Conservation (phyloP, 139 green algal genomes). For the Ulvella scutata region DNA sequence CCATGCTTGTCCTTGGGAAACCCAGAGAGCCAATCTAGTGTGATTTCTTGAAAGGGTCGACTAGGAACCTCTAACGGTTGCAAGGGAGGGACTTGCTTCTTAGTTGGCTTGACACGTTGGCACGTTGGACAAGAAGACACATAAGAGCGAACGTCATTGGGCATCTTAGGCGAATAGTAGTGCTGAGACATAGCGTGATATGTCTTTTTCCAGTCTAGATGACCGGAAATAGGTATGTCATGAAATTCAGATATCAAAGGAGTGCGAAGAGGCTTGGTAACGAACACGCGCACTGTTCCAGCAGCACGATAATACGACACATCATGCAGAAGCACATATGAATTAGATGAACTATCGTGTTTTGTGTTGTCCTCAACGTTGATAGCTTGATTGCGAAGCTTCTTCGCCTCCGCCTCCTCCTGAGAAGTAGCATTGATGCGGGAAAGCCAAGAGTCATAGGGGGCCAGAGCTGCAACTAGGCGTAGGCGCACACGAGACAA, state of each 20-base stretch:
- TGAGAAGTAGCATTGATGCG: no score
- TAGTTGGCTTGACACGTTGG: not conserved
- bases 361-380: no score
- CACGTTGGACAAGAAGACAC: not conserved
- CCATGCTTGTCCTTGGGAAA: not conserved
- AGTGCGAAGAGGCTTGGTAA: not conserved
- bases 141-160: not conserved
- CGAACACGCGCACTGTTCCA: no score
- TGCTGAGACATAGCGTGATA: not conserved
- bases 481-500: no score
- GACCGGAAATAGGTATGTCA: not conserved
- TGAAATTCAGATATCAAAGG: not conserved
- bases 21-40: not conserved
- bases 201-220: not conserved
- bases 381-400: no score
- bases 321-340: no score
- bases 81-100: not conserved
- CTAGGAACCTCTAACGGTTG: not conserved
- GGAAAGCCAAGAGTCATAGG: no score
- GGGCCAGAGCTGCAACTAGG: no score
- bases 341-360: no score
- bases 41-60: not conserved
- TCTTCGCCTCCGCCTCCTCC: no score
- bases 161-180: not conserved
- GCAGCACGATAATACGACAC: no score